phyloP scores from a whole-genome alignment of 106 monocot species.

The Allium sativum region DNA sequence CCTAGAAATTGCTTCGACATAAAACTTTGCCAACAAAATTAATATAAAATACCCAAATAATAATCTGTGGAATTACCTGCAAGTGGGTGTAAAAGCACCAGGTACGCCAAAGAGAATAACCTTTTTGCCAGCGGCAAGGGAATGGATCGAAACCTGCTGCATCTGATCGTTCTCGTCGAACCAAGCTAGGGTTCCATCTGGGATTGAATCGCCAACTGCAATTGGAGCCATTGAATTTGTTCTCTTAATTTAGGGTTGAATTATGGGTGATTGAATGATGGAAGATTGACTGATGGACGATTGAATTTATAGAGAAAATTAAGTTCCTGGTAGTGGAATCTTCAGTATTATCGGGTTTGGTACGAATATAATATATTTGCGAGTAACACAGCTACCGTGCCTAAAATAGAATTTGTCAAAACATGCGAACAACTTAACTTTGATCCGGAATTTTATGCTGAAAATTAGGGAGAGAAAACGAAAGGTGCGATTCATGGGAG shows the following conservation, averaged over 20 bases:
- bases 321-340: too few relatives aligned
- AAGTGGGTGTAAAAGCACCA: slow-evolving; percentile 97
- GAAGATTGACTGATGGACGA: neutral
- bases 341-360: too few relatives aligned
- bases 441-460: too few relatives aligned
- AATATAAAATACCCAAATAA: neutral
- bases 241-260: neutral
- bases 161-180: slow-evolving; percentile 73
- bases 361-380: too few relatives aligned
- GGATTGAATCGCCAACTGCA: slow-evolving; percentile 59
- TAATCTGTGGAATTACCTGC: slow-evolving; percentile 43
- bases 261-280: neutral
- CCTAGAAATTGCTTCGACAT: neutral
- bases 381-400: too few relatives aligned
- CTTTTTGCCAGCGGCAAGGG: slow-evolving; percentile 86
- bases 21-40: neutral
- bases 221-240: slow-evolving; percentile 66
- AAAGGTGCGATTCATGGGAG: too few relatives aligned
- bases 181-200: slow-evolving; percentile 64
- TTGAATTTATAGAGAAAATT: neutral
- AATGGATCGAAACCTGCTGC: slow-evolving; percentile 64
- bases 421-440: too few relatives aligned
- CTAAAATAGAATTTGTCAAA: too few relatives aligned
- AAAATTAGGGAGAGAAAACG: too few relatives aligned
- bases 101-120: slow-evolving; percentile 89